These are phyloP conservation scores for Candolleomyces efflorescens DNA, from an alignment of 768 basidiomycete species.

Conservation along the genomic window DNA sequence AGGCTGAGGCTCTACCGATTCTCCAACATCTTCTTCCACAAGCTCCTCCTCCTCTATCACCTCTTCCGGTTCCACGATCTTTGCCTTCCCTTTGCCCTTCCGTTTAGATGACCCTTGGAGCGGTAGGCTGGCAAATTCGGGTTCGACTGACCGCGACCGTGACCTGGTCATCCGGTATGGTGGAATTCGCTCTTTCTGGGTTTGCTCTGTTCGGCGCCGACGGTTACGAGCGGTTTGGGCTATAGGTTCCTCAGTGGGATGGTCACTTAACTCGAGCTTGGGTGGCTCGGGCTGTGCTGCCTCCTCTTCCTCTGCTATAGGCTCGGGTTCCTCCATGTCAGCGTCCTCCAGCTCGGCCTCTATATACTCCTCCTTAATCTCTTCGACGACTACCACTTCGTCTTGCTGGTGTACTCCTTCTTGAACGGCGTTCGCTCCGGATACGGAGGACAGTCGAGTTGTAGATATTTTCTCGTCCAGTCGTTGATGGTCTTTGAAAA, in stretches of 20 bases:
- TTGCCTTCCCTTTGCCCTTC: slow-evolving; percentile 6
- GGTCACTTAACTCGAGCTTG: background rate
- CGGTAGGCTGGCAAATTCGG: slow-evolving; percentile 11
- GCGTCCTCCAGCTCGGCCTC: too few relatives aligned
- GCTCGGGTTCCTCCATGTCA: background rate
- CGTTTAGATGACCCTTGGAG: slow-evolving; percentile 1
- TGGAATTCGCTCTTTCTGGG: slow-evolving; percentile 12
- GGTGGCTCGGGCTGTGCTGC: slow-evolving; percentile 5
- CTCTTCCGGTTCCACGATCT: slow-evolving; percentile 7
- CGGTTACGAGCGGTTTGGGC: slow-evolving; percentile 9
- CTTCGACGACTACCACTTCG: background rate
- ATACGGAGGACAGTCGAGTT: background rate
- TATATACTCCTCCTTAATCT: background rate
- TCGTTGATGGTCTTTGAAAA: background rate
- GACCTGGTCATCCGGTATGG: slow-evolving; percentile 32
- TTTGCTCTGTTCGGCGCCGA: slow-evolving; percentile 7
- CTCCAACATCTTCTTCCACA: background rate
- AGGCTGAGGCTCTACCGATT: background rate
- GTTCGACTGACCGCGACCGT: slow-evolving; percentile 28
- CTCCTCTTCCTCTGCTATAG: slow-evolving; percentile 7
- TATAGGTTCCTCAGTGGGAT: slow-evolving; percentile 5
- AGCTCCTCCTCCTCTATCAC: slow-evolving; percentile 15
- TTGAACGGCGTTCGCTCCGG: background rate
- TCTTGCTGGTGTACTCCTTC: background rate
- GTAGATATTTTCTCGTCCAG: background rate